Evolutionary conservation across 1,139 yeast species (phyloP).

Genomic region (Diutina pseudorugosa): DNA sequence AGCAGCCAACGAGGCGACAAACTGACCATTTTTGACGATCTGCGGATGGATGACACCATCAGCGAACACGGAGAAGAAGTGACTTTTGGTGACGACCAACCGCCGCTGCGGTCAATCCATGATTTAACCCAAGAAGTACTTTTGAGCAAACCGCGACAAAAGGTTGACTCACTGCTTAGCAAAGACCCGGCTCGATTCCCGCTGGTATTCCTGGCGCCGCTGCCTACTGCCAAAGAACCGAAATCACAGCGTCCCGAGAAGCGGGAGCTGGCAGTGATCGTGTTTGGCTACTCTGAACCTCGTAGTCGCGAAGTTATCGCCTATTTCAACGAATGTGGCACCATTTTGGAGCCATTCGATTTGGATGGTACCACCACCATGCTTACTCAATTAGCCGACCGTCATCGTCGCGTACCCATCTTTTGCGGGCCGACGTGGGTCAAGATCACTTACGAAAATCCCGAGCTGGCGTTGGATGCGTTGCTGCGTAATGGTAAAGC

Average conservation of each 20-base stretch:
- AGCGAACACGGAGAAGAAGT: conserved; percentile 18
- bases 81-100: conserved; percentile 29
- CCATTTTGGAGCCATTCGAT: conserved; percentile 65
- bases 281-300: conserved; percentile 82
- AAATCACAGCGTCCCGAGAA: conserved; percentile 14
- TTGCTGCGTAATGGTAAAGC: conserved; percentile 69
- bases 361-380: conserved; percentile 13
- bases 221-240: not conserved
- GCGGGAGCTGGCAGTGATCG: conserved; percentile 57
- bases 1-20: conserved; percentile 11
- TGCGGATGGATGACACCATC: conserved; percentile 18
- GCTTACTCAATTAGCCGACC: not conserved
- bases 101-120: conserved; percentile 50
- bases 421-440: conserved; percentile 85
- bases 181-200: conserved; percentile 28
- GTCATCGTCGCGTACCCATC: conserved; percentile 34
- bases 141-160: conserved; percentile 19
- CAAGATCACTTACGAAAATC: conserved; percentile 68
- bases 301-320: conserved; percentile 55
- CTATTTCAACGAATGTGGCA: conserved; percentile 74
- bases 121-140: conserved; percentile 39
- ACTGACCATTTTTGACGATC: conserved; percentile 10
- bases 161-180: conserved; percentile 23
- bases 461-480: conserved; percentile 71
- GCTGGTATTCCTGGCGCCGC: not conserved